These are phyloP conservation scores for Collybia mongolica DNA, from an alignment of 768 basidiomycete genomes.

Conservation along the genomic window DNA sequence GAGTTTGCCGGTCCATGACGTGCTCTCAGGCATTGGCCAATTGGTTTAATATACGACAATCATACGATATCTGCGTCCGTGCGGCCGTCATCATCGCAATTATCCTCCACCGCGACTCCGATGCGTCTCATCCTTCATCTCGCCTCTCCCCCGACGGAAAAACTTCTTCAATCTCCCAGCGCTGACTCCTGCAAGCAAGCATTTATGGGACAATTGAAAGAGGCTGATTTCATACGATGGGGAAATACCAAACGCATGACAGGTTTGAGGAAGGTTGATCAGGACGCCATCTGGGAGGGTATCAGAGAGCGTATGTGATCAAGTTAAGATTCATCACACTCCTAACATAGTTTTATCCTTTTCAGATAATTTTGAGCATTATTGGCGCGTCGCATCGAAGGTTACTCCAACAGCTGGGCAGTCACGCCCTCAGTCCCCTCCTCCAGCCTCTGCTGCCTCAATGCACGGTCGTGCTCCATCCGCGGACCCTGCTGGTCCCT, in stretches of 20 bases:
- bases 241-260: conserved; percentile 95
- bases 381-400: conserved; percentile 92
- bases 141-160: conserved; percentile 83
- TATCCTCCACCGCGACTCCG: conserved; percentile 46
- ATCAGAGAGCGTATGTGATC: conserved; percentile 82
- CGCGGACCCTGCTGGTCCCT: conserved; percentile 49
- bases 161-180: conserved; percentile 76
- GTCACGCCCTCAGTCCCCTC: conserved; percentile 56
- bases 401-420: conserved; percentile 80
- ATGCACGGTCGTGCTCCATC: conserved; percentile 65
- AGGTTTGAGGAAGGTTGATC: conserved; percentile 83
- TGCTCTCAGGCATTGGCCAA: conserved; percentile 88
- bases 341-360: conserved; percentile 3
- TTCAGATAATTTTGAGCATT: conserved; percentile 93
- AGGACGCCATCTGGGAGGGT: conserved; percentile 97
- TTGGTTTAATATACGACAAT: conserved; percentile 92
- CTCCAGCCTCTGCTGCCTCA: conserved; percentile 54
- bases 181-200: conserved; percentile 88
- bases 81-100: conserved; percentile 43
- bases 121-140: conserved; percentile 85
- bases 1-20: conserved; percentile 5
- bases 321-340: not conserved
- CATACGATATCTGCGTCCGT: conserved; percentile 65
- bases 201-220: conserved; percentile 95
- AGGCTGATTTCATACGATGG: conserved; percentile 97